A percentile compares a stretch with the other conserved stretches of the same genome.
phyloP scores from a whole-genome alignment of 2,329 filamentous ascomycete genomes.

The Cadophora gregata region DNA sequence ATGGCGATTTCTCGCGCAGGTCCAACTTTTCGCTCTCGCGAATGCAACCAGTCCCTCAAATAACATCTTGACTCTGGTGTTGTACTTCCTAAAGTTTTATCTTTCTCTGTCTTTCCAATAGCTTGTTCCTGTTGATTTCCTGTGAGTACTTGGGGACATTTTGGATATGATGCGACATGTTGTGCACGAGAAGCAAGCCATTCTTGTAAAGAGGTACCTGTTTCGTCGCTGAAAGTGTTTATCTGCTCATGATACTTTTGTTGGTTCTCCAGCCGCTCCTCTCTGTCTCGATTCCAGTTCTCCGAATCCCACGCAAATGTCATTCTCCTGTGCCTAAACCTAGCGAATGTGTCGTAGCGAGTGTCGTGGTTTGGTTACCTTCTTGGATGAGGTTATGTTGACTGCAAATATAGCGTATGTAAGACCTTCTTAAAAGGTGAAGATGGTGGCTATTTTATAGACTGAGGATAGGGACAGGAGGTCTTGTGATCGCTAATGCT shows the following conservation, averaged over 20 bases:
- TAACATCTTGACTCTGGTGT: background rate
- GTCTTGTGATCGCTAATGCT: too few species aligned
- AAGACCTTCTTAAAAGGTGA: background rate
- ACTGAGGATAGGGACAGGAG: background rate
- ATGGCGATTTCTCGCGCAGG: background rate
- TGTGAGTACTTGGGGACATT: background rate
- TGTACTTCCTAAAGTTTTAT: background rate
- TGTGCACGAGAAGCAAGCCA: constrained; percentile 7
- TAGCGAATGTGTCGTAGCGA: background rate
- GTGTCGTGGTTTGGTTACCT: background rate
- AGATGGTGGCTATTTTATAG: background rate
- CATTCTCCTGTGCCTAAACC: background rate
- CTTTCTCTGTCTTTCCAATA: background rate
- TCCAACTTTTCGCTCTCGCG: background rate
- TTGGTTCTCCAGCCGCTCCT: background rate
- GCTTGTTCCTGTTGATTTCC: background rate
- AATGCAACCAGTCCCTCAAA: background rate
- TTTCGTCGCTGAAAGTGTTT: too few species aligned
- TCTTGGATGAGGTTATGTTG: background rate
- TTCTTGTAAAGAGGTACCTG: background rate
- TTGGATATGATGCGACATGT: background rate
- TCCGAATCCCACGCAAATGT: background rate
- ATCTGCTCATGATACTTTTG: too few species aligned
- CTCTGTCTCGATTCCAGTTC: background rate
- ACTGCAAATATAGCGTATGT: too few species aligned